Evolutionary conservation across 1,139 yeast genomes (phyloP), one percentile per base, ranked within the genome.

Genomic region (Zygoascus meyerae): DNA sequence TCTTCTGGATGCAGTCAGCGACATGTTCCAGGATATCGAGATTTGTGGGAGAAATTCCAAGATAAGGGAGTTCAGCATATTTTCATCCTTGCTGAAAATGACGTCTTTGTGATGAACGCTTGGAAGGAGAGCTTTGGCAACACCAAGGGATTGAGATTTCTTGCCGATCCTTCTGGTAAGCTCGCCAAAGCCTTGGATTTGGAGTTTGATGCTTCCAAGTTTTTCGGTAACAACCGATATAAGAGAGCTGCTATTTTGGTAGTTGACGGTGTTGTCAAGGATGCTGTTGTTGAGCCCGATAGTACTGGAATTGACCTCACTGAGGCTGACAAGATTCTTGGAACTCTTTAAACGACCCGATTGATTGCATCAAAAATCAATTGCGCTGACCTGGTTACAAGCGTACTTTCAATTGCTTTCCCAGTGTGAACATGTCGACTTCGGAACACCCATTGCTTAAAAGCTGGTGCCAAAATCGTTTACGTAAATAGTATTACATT

Each of bases 1-100:
- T 83, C 95, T 2, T 90, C 95, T 40, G 94, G 87, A 1, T 87
- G 96, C 65, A 74, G 90, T 30, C 78, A 82, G 16, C 66, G 76
- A 30, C 95, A 86, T 61, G 77, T 87, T 44, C 96, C 96, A 5
- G 95, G 92, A 4, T 87, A 78, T 66, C 63, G 86, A 58, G 69
- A 71, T 51, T 64, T 73, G 45, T 64, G 74, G 47, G 63, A 70
- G 9, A 71, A 74, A 21, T 79, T 87, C 62, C 70, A 75, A 51
- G 72, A 71, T 35, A 83, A 84, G 68, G 95, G 95, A 8, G 72
- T 78, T 66, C 48, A 62, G 26, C 68, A 73, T 37, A 66, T 87
- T 48, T 79, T 72, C 57, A 78, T 89, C 41, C 78, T 89, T 41
- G 75, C 95, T 16, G 95, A 86, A 42, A 87, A 89, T 65, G 96